Base-by-base conservation (phyloP, 768 basidiomycete genomes). In the Tubosaeta sp. region DNA sequence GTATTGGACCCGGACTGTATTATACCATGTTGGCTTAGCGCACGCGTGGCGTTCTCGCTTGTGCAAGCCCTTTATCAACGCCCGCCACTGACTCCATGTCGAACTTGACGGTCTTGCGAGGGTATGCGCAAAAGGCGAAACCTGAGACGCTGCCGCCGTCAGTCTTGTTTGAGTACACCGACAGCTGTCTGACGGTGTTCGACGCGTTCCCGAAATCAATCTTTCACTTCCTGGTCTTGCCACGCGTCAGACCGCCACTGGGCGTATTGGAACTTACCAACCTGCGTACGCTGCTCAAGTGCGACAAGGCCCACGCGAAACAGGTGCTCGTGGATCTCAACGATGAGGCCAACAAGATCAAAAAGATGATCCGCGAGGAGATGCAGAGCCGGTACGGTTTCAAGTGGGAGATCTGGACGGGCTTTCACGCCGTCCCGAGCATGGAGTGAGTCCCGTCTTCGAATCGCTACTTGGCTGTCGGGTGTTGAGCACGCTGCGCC, bases 141-240 rank as follows among this genome's bases (percentile, higher is more conserved):
- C 81, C 83, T 9, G 62, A 74, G 16, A 71, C 65, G 5, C 68
- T 91, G 16, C 85, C 90, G 1, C 63, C 76, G 2, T 81, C 83
- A 1, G 61, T 91, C 29, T 75, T 84, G 19, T 83, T 88, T 60
- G 72, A 75, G 26, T 72, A 80, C 55, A 80, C 80, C 1, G 64
- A 73, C 22, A 75, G 69, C 46, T 78, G 82, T 8, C 59, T 91
- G 43, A 85, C 84, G 6, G 71, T 93, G 48, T 87, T 82, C 62
- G 91, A 93, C 71, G 78, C 73, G 26, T 93, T 76, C 63, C 88
- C 88, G 5, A 93, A 93, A 69, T 84, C 89, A 5, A 85, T 83
- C 50, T 95, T 91, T 66, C 94, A 97, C 70, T 88, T 93, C 63
- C 77, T 97, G 41, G 69, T 95, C 50, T 75, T 95, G n/a, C 94